phyloP scores from a whole-genome alignment of 108 stramenopile species.

The Epithemia pelagica region DNA sequence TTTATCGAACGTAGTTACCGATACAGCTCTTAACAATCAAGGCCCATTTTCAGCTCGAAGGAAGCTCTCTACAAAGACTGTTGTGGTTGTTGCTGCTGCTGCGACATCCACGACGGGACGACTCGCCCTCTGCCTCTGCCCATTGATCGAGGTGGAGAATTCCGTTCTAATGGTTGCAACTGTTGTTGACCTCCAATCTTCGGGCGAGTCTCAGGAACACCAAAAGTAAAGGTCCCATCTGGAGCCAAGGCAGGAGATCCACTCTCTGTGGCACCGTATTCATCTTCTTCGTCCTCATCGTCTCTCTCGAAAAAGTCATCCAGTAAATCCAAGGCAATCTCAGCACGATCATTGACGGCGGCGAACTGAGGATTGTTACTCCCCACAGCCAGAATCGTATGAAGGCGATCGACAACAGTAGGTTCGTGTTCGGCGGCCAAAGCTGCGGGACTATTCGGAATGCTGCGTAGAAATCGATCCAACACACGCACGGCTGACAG shows the following conservation, averaged over 20 bases:
- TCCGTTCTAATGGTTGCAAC: too few relatives aligned
- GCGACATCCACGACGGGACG: too few relatives aligned
- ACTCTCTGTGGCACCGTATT: neutral
- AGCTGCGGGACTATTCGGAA: neutral
- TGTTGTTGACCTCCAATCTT: too few relatives aligned
- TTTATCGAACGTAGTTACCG: too few relatives aligned
- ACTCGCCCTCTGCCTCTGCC: too few relatives aligned
- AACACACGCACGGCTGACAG: neutral
- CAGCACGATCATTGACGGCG: neutral
- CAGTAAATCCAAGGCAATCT: constrained; percentile 5
- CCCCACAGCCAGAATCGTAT: neutral
- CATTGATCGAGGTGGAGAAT: too few relatives aligned
- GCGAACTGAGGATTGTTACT: neutral
- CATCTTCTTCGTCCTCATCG: constrained; percentile 6
- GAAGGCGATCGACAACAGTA: neutral
- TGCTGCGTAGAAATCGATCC: constrained; percentile 3
- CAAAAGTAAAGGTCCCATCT: constrained; percentile 7
- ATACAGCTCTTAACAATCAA: too few relatives aligned
- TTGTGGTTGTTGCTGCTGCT: too few relatives aligned
- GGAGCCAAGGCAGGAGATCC: too few relatives aligned
- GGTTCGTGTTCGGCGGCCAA: neutral
- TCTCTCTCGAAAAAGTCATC: constrained; percentile 7
- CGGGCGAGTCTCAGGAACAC: too few relatives aligned
- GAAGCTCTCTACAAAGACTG: too few relatives aligned
- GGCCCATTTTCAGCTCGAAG: too few relatives aligned